Evolutionary conservation across 2,329 filamentous ascomycete species (phyloP).

Genomic region (Nannizzia gypsea): DNA sequence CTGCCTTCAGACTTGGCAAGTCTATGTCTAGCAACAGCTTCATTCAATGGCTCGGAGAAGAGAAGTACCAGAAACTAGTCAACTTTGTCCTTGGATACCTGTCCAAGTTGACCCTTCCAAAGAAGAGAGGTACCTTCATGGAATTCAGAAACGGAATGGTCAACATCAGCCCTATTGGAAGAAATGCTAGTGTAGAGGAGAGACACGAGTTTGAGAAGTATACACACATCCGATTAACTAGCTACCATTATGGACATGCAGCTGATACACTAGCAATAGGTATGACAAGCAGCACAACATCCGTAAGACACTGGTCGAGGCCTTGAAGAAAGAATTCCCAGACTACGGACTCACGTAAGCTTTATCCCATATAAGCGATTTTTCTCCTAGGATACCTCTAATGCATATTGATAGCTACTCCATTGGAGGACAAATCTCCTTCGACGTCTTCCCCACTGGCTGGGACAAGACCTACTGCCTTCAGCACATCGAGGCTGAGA

Average conservation of each 20-base stretch:
- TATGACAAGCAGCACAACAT: constrained; percentile 72
- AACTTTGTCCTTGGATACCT: constrained; percentile 51
- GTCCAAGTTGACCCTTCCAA: constrained; percentile 48
- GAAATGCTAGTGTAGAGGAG: constrained; percentile 74
- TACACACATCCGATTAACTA: constrained; percentile 11
- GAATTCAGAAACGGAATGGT: constrained; percentile 57
- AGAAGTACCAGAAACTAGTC: constrained; percentile 52
- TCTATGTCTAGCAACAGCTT: constrained; percentile 69
- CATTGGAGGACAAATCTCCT: constrained; percentile 94
- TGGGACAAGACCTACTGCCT: constrained; percentile 99
- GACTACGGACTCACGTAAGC: constrained; percentile 74
- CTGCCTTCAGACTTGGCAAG: constrained; percentile 72
- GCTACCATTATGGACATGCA: not conserved
- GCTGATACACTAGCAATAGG: constrained; percentile 16
- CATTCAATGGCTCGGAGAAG: constrained; percentile 84
- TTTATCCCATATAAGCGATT: not conserved
- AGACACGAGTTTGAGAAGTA: constrained; percentile 63
- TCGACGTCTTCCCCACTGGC: constrained; percentile 90
- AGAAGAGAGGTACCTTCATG: constrained; percentile 55
- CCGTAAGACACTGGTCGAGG: constrained; percentile 61
- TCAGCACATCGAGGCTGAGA: constrained; percentile 71
- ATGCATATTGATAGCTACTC: constrained; percentile 52
- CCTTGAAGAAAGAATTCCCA: constrained; percentile 67
- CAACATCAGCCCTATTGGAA: constrained; percentile 52
- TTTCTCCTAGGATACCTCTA: not conserved